Base-by-base conservation (phyloP, 2,329 filamentous ascomycete species). In the Epichloe bromicola region DNA sequence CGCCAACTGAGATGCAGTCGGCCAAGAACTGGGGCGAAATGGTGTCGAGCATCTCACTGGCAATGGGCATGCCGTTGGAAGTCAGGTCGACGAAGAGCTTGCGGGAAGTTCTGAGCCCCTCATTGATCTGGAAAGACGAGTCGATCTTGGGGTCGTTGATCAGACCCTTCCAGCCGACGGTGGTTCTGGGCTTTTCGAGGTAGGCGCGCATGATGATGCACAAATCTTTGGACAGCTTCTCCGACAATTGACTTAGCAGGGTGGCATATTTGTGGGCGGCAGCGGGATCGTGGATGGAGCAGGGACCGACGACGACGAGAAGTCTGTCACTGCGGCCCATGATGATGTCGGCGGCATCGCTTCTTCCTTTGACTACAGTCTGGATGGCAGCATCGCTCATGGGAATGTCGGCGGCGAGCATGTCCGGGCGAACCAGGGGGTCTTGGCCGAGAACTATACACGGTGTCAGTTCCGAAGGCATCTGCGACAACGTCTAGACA, bases 91-190 rank as follows among this genome's bases (percentile, higher is more conserved):
- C 82, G 74, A 96, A 98, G 65, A 98, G 78, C 72, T 95, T 85
- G 61, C 93, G 80, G n/a, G 87, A 91, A 52, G 95, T 82, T 33
- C 88, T 82, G 51, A 98, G 79, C 49, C 93, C 78, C 78, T 97
- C 97, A 82, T 98, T 98, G 76, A 98, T 98, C 74, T 95, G 82
- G 84, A 86, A 98, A 64, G 85, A 93, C 67, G 93, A 85, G 69
- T 98, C 88, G 67, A 98, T 95, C 63, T 97, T 90, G 2, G 93
- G 93, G 69, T 98, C 93, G 71, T 98, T 98, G 78, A 98, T 96
- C 68, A 98, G 77, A 49, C 93, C 93, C 74, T 98, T 98, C 93
- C 93, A 98, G 65, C 93, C 93, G 47, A 98, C 90, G 0, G 93
- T 98, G 47, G 93, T 98, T 55, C 93, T 85, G 41, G 93, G 93